A percentile compares a stretch with the other conserved stretches of the same genome.
phyloP scores from a whole-genome alignment of 768 basidiomycete genomes.

The Suillus discolor region DNA sequence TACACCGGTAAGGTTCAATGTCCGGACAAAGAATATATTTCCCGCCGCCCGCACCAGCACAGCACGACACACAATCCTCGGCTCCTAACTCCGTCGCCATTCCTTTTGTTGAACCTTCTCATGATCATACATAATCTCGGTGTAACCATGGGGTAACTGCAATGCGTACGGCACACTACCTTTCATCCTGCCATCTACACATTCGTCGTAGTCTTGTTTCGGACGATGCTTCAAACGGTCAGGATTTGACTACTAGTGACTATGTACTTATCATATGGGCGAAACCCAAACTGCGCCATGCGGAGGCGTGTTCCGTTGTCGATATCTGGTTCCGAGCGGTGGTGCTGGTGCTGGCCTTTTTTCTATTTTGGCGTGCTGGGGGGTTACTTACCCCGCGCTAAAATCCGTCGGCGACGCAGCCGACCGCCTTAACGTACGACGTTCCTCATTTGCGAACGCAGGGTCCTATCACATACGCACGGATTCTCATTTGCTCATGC shows the following conservation, averaged over 20 bases:
- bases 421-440: neutral
- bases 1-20: neutral
- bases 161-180: neutral
- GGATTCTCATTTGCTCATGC: neutral
- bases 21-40: neutral
- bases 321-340: neutral
- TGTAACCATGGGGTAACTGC: slow-evolving; percentile 1
- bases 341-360: neutral
- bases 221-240: neutral
- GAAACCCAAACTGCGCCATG: neutral
- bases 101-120: neutral
- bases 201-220: neutral
- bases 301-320: neutral
- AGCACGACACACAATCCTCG: neutral
- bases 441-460: neutral
- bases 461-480: neutral
- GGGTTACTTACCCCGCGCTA: neutral
- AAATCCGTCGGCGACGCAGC: neutral
- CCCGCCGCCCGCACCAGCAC: neutral
- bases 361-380: neutral
- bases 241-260: neutral
- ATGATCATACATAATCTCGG: neutral
- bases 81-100: slow-evolving; percentile 1
- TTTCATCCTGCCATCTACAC: neutral
- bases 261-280: neutral